phyloP scores from a whole-genome alignment of 148 eudicot species.

The Silene uniflora region DNA sequence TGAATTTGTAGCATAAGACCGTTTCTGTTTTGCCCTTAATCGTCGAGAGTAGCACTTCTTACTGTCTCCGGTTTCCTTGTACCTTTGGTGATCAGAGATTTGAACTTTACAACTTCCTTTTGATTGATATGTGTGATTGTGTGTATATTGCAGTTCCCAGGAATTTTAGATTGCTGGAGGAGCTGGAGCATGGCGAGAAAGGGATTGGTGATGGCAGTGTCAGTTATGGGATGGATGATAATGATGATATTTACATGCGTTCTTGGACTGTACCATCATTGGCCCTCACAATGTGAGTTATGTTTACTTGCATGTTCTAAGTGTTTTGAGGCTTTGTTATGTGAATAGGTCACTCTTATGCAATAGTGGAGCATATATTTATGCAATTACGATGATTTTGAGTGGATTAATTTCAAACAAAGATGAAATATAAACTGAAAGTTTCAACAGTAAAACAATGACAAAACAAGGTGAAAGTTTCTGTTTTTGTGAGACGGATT shows the following conservation, averaged over 20 bases:
- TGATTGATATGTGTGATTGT: neutral
- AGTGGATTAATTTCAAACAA: no score
- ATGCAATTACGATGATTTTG: no score
- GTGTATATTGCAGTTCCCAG: conserved; percentile 37
- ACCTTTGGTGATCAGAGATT: neutral
- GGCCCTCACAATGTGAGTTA: conserved; percentile 48
- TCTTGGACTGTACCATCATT: no score
- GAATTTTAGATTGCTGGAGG: conserved; percentile 53
- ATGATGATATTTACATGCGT: no score
- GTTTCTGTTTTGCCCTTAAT: no score
- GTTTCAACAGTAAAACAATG: no score
- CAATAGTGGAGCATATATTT: no score
- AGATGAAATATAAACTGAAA: no score
- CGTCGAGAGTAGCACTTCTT: neutral
- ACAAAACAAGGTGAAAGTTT: no score
- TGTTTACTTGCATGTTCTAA: neutral
- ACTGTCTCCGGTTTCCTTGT: neutral
- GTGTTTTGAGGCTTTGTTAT: neutral
- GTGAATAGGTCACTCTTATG: neutral
- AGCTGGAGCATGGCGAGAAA: conserved; percentile 60
- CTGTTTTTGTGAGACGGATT: no score
- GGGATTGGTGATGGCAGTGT: conserved; percentile 66
- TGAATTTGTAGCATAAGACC: no score
- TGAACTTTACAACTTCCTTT: neutral
- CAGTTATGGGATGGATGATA: conserved; percentile 61